Conservation (phyloP, 1,284 basidiomycete genomes). For the Rhodotorula sp. region DNA sequence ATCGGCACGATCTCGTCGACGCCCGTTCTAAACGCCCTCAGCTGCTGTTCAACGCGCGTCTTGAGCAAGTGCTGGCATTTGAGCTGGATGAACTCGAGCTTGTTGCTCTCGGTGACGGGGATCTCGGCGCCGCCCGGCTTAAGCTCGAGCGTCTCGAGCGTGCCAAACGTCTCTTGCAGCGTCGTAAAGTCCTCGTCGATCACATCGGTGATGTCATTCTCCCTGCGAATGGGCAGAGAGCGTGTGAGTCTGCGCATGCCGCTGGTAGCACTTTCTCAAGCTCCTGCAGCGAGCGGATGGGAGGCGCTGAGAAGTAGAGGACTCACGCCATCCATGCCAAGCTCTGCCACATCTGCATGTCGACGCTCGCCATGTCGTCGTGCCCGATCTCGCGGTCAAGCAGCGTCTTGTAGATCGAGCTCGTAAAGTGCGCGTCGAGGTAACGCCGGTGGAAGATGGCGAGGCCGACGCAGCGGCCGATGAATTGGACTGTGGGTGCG, state of each 20-base stretch:
- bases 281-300: too few relatives aligned
- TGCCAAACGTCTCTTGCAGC: conserved; percentile 89
- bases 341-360: conserved; percentile 88
- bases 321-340: conserved; percentile 73
- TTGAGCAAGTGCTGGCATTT: conserved; percentile 90
- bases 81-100: conserved; percentile 90
- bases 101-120: conserved; percentile 91
- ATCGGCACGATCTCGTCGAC: conserved; percentile 97
- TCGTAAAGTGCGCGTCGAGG: conserved; percentile 95
- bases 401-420: conserved; percentile 84
- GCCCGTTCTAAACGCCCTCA: conserved; percentile 74
- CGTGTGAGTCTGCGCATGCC: neutral
- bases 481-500: conserved; percentile 47
- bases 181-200: conserved; percentile 87
- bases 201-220: conserved; percentile 83
- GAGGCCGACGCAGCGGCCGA: conserved; percentile 93
- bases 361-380: conserved; percentile 89
- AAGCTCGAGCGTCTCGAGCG: conserved; percentile 79
- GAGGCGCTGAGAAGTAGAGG: too few relatives aligned
- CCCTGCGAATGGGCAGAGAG: conserved; percentile 54
- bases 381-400: conserved; percentile 87
- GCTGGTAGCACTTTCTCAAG: too few relatives aligned
- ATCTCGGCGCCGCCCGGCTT: conserved; percentile 78
- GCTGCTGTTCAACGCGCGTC: conserved; percentile 91
- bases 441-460: conserved; percentile 93